Evolutionary conservation across 139 green algal species (phyloP), one percentile per base, ranked within the genome.

Genomic region (Microglena sp.): DNA sequence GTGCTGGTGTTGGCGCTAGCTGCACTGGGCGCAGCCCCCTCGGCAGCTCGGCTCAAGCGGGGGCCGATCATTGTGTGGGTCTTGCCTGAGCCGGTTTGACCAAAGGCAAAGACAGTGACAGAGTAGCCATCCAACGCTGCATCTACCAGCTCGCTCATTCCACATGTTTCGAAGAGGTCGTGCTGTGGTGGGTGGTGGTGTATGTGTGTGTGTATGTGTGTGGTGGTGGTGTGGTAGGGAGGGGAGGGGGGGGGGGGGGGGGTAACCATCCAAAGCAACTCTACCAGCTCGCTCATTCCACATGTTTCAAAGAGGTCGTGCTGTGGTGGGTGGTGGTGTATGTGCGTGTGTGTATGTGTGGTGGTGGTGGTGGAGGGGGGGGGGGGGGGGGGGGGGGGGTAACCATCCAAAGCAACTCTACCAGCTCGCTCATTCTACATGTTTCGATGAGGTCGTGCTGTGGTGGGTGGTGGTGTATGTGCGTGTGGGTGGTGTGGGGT

Each of bases 21-120:
- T 36, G 35, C 22, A 4, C 1, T 53, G 43, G 45, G 33, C 8
- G 66, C 28, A n/a, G 27, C 21, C 34, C 2, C n/a, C 53, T 26
- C 50, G 2, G 2, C 40, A 2, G 27, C 50, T 6, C 65, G 55
- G 40, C 73, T 75, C 24, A 87, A 67, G 11, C 77, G 74, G 5
- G 77, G 71, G 3, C 86, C 86, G 43, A 90, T 76, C 73, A 91
- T 91, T 26, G 82, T 89, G 76, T 88, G 87, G 5, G 87, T 92
- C 66, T 94, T 94, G 26, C 87, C 87, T 22, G 56, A 66, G 60
- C 79, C 67, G 57, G 67, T 74, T 66, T 89, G 83, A 0, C 83
- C 83, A 66, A 86, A 89, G 2, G 83, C 83, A 78, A 86, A 86
- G 22, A 86, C 56, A 5, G 84, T 91, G 62, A 84, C 76, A 36